Percentiles rank a stretch among this genome's conserved stretches.
These are phyloP conservation scores for Pyricularia sp. DNA, from an alignment of 2,329 filamentous ascomycete genomes.

Conservation along the genomic window DNA sequence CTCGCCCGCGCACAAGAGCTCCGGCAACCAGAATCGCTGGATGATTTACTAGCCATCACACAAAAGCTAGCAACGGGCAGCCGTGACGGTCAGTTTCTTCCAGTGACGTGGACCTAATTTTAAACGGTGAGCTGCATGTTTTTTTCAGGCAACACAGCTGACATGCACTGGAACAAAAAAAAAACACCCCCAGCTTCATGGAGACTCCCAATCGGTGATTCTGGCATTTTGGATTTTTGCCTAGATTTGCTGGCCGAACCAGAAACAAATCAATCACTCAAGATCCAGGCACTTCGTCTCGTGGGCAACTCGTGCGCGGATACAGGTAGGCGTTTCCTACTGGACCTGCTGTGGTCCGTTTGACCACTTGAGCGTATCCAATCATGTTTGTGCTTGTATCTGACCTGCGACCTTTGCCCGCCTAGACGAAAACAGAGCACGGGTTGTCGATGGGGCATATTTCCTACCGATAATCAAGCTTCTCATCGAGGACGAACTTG, in stretches of 20 bases:
- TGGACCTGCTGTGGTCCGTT: not conserved
- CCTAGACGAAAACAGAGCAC: conserved; percentile 44
- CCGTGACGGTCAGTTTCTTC: conserved; percentile 34
- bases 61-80: conserved; percentile 42
- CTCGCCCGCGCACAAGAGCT: conserved; percentile 25
- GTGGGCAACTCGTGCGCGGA: conserved; percentile 52
- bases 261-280: conserved; percentile 27
- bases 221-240: conserved; percentile 44
- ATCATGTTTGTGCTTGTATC: not conserved
- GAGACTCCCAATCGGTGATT: conserved; percentile 42
- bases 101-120: not conserved
- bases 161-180: not conserved
- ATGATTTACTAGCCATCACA: conserved; percentile 29
- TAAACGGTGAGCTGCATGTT: not conserved
- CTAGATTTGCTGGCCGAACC: conserved; percentile 29
- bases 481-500: conserved; percentile 31
- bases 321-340: conserved; percentile 25
- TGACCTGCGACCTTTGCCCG: not conserved
- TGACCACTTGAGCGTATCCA: not conserved
- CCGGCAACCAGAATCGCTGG: conserved; percentile 24
- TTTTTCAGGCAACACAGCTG: not conserved
- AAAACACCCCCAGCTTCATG: conserved; percentile 30
- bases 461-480: conserved; percentile 34
- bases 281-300: conserved; percentile 41
- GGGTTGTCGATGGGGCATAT: conserved; percentile 35